Base-by-base conservation (phyloP, 495 filamentous ascomycete genomes). In the Bombardia bombarda region DNA sequence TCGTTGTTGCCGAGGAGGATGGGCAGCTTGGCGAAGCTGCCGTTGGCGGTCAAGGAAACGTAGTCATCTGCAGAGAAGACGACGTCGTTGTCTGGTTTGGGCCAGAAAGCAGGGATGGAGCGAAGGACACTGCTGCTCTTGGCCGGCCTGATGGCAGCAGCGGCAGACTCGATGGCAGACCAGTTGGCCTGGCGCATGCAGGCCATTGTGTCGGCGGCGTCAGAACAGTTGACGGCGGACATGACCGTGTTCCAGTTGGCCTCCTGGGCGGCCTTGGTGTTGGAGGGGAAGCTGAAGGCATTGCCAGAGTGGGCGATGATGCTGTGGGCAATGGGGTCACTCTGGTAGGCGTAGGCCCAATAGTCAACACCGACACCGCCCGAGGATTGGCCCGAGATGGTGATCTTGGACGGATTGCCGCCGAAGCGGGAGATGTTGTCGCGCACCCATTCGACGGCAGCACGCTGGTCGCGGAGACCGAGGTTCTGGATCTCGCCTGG, bases 401-500 rank as follows among this genome's bases (percentile, higher is more conserved):
- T 62, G 42, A 80, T 77, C 10, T 57, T 58, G 0, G 49, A 32
- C 3, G 73, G 58, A 46, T 80, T 68, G 23, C 77, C 78, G 31
- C 77, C 78, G 51, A 82, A 82, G 7, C 48, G 66, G 48, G 56
- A 60, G 34, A 80, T 73, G 49, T 81, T 80, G 33, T 66, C 60
- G 12, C 68, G 60, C 0, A 78, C 55, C 65, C 71, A 77, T 19
- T 70, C 66, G 26, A 75, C 60, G 8, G 77, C 82, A n/a, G 76
- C 53, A 0, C 75, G 69, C 50, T 83, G 80, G 51, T 85, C 82
- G 22, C 66, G 63, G 10, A 84, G 63, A 1, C 73, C 83, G 3
- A 77, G 68, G 43, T 86, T 87, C 38, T 62, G 53, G 7, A 56
- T 35, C 9, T 45, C 53, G 12, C 40, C 42, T 4, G 45, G 41